Conservation (phyloP, 345 rosid species). For the Syzygium jambos region DNA sequence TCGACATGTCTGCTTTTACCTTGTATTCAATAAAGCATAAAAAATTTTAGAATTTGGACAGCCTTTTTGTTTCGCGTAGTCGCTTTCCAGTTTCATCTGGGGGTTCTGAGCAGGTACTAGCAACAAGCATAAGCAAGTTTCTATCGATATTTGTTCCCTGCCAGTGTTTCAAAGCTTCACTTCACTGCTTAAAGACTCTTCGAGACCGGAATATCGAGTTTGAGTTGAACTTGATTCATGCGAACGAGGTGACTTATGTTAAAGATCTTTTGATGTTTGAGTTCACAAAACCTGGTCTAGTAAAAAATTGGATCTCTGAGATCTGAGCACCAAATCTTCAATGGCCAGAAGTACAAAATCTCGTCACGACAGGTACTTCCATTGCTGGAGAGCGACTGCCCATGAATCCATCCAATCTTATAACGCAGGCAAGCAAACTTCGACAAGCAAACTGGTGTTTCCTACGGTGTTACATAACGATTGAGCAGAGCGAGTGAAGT, state of each 20-base stretch:
- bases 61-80: not conserved
- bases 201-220: not conserved
- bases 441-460: not conserved
- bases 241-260: not conserved
- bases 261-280: not conserved
- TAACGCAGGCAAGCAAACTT: not conserved
- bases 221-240: not conserved
- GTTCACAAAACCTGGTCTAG: not conserved
- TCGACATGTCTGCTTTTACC: not conserved
- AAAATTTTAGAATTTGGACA: not conserved
- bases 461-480: not conserved
- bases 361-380: not conserved
- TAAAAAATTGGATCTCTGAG: not conserved
- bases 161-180: not conserved
- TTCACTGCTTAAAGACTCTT: not conserved
- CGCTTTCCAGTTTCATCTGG: not conserved
- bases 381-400: not conserved
- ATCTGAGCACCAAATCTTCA: not conserved
- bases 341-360: no score
- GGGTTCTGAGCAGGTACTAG: not conserved
- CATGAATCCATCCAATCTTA: not conserved
- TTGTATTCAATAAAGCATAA: not conserved
- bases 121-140: not conserved
- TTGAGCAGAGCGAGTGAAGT: not conserved
- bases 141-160: not conserved